Base-by-base conservation (phyloP, 2,329 filamentous ascomycete species). In the Aureobasidium sp. region DNA sequence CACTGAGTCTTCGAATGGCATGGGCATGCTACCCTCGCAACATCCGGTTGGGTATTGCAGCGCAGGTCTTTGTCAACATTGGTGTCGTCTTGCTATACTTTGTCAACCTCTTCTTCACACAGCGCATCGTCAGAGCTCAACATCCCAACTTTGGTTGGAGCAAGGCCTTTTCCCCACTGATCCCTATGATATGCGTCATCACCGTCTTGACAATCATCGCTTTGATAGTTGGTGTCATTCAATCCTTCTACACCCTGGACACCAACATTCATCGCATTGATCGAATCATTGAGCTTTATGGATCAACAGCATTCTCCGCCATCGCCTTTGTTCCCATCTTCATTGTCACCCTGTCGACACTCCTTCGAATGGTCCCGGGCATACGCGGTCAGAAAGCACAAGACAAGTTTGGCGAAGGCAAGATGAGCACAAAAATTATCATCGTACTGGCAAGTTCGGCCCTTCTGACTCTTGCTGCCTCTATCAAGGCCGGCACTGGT, bases 51-150 rank as follows among this genome's bases (percentile, higher is more conserved):
- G 80, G 77, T 2, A 81, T 85, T 53, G 81, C 82, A 0, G 83
- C 88, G 3, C 79, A 79, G 66, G 82, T 94, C 69, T 85, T 94
- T 68, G 83, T 90, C 62, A 83, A 85, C 48, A 86, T 88, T 0
- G 90, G 90, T 45, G 85, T 91, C 17, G 71, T 95, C 37, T 73
- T 95, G 8, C 77, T 95, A 29, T 93, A 89, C 73, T 75, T 93
- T 68, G 77, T 91, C 73, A 94, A 96, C 75, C 75, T 95, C 45
- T 76, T 94, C 68, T 89, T 92, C 70, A 76, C 86, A 0, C 89
- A 91, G 73, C 85, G 91, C 49, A 80, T 96, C 29, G 73, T 94
- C 19, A 82, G 91, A 60, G 87, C 88, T 5, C 82, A 84, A 49
- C 88, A 92, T 69, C 89, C 90, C 0, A 70, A 72, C 2, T 71